These are phyloP conservation scores for Rhododendron kiyosumense DNA, from an alignment of 148 eudicot species.

Conservation along the genomic window DNA sequence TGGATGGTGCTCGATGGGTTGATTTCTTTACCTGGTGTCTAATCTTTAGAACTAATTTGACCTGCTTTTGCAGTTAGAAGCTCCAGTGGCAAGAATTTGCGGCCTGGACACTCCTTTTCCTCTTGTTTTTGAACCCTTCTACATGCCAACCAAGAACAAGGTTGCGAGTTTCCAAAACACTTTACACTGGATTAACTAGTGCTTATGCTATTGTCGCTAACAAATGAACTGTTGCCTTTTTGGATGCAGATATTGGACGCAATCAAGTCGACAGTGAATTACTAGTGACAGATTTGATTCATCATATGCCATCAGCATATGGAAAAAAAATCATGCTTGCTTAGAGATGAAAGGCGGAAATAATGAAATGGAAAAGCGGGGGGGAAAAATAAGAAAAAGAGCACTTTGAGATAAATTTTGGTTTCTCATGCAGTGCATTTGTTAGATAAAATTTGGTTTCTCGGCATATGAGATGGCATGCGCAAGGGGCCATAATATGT, in stretches of 20 bases:
- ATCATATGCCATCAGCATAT: neutral
- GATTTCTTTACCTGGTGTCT: neutral
- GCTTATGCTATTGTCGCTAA: neutral
- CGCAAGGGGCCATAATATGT: neutral
- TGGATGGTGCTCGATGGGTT: neutral
- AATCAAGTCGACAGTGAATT: slow-evolving; percentile 72
- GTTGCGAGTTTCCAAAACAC: slow-evolving; percentile 16
- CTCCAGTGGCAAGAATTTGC: slow-evolving; percentile 87
- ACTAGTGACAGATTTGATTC: slow-evolving; percentile 22
- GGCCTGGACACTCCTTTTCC: slow-evolving; percentile 97
- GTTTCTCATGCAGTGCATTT: neutral
- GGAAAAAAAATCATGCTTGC: neutral
- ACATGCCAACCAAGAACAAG: slow-evolving; percentile 92
- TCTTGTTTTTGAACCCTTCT: slow-evolving; percentile 89
- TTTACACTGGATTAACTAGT: neutral
- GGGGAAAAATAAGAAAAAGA: neutral
- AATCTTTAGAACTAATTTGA: neutral
- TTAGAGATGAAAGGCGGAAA: neutral
- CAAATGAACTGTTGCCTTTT: neutral
- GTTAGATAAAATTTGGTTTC: neutral
- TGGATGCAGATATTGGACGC: slow-evolving; percentile 75
- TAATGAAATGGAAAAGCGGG: neutral
- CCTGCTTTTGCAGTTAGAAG: slow-evolving; percentile 68
- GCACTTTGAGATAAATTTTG: too few relatives aligned
- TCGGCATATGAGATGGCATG: neutral